A percentile compares a stretch with the other conserved stretches of the same genome.
Conservation (phyloP, 805 yeast species). For the Priceomyces carsonii region DNA sequence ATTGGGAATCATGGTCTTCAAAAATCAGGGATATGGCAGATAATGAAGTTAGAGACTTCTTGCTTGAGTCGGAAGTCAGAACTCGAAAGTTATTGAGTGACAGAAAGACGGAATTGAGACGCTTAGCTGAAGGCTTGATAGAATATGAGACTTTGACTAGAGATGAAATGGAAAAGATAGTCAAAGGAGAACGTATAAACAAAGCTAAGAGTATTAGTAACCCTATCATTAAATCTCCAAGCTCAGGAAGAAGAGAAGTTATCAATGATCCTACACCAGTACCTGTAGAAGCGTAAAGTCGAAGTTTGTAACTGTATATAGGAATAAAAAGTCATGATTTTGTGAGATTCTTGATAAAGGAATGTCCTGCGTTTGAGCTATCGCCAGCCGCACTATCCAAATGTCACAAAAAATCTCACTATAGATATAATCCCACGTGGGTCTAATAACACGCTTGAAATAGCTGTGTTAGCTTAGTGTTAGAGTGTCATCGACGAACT, state of each 20-base stretch:
- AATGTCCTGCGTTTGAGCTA: too few species aligned
- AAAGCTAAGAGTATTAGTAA: slow-evolving; percentile 72
- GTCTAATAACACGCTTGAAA: too few species aligned
- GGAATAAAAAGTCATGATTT: too few species aligned
- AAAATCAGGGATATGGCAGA: slow-evolving; percentile 88
- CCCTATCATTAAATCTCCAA: slow-evolving; percentile 50
- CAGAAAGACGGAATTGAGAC: slow-evolving; percentile 67
- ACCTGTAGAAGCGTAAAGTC: slow-evolving; percentile 13
- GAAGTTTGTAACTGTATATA: too few species aligned
- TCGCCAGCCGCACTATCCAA: too few species aligned
- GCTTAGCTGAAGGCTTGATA: slow-evolving; percentile 89
- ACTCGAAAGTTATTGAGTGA: slow-evolving; percentile 67
- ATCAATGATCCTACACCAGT: slow-evolving; percentile 14
- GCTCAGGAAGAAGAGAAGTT: slow-evolving; percentile 11
- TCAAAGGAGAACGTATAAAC: slow-evolving; percentile 72
- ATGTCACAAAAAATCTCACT: too few species aligned
- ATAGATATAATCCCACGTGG: too few species aligned
- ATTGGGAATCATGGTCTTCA: slow-evolving; percentile 95
- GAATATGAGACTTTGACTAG: slow-evolving; percentile 94
- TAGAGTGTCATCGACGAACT: too few species aligned
- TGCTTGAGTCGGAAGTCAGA: slow-evolving; percentile 76
- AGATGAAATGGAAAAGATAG: slow-evolving; percentile 86
- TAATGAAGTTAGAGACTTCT: slow-evolving; percentile 77
- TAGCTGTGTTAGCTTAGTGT: too few species aligned
- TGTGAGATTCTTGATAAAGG: too few species aligned